Percentiles rank a stretch among this genome's conserved stretches.
These are phyloP conservation scores for Sphaerostilbella broomeana DNA, from an alignment of 2,329 filamentous ascomycete species.

Conservation along the genomic window DNA sequence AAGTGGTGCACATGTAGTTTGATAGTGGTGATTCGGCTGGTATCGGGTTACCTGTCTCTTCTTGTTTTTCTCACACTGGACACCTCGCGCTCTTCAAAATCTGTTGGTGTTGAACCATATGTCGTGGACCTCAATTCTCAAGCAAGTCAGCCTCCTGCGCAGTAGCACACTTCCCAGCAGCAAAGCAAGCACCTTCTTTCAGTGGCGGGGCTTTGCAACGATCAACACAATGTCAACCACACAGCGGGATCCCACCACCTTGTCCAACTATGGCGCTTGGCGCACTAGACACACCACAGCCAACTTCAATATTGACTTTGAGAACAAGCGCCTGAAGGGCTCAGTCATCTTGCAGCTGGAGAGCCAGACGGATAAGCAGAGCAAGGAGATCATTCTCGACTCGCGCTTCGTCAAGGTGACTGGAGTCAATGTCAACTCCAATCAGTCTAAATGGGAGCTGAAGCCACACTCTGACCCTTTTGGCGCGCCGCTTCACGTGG, in stretches of 20 bases:
- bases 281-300: slow-evolving; percentile 76
- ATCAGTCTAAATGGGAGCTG: slow-evolving; percentile 59
- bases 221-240: slow-evolving; percentile 26
- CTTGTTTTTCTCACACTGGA: background rate
- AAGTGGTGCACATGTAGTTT: background rate
- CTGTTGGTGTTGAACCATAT: slow-evolving; percentile 13
- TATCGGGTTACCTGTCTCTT: slow-evolving; percentile 8
- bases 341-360: slow-evolving; percentile 70
- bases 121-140: slow-evolving; percentile 17
- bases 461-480: slow-evolving; percentile 66
- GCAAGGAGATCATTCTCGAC: slow-evolving; percentile 76
- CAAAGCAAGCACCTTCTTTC: background rate
- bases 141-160: slow-evolving; percentile 14
- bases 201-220: slow-evolving; percentile 23
- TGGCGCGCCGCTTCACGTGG: slow-evolving; percentile 62
- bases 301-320: slow-evolving; percentile 78
- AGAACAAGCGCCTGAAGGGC: slow-evolving; percentile 68
- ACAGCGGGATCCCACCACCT: slow-evolving; percentile 74
- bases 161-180: slow-evolving; percentile 5
- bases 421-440: slow-evolving; percentile 62
- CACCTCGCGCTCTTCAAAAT: background rate
- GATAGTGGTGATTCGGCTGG: slow-evolving; percentile 5
- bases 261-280: slow-evolving; percentile 89
- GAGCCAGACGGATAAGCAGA: slow-evolving; percentile 66
- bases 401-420: slow-evolving; percentile 75